Evolutionary conservation across 345 rosid species (phyloP).

Genomic region (Rhodomyrtus tomentosa): DNA sequence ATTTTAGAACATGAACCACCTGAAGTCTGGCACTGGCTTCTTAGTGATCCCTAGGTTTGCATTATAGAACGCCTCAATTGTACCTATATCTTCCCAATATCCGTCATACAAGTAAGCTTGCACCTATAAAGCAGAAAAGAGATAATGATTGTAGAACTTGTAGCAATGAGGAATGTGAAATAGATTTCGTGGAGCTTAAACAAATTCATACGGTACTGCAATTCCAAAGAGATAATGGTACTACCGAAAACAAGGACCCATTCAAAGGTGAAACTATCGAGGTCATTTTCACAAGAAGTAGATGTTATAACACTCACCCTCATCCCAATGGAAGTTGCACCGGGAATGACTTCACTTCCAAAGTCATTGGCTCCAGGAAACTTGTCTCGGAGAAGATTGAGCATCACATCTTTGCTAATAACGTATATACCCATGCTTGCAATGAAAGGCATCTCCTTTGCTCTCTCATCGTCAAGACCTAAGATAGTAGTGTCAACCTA

Average conservation of each 20-base stretch:
- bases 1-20: conserved; percentile 21
- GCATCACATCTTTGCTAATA: conserved; percentile 84
- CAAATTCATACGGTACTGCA: not conserved
- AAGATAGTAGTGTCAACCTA: conserved; percentile 94
- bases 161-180: not conserved
- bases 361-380: conserved; percentile 99
- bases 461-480: conserved; percentile 87
- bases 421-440: conserved; percentile 99
- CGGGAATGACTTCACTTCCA: conserved; percentile 97
- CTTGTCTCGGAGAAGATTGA: conserved; percentile 71
- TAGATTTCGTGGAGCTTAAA: not conserved
- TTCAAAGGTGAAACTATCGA: not conserved
- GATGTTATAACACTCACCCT: conserved; percentile 38
- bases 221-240: not conserved
- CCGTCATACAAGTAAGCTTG: conserved; percentile 98
- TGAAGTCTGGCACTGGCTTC: conserved; percentile 93
- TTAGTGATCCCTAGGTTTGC: conserved; percentile 92
- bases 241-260: not conserved
- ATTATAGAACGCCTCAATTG: conserved; percentile 90
- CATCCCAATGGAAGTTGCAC: conserved; percentile 83
- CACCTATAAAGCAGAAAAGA: conserved; percentile 30
- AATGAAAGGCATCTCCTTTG: conserved; percentile 88
- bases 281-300: not conserved
- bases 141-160: not conserved
- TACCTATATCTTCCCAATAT: conserved; percentile 98